These are phyloP conservation scores for Fusarium circinatum DNA, from an alignment of 2,329 filamentous ascomycete genomes.

Conservation along the genomic window DNA sequence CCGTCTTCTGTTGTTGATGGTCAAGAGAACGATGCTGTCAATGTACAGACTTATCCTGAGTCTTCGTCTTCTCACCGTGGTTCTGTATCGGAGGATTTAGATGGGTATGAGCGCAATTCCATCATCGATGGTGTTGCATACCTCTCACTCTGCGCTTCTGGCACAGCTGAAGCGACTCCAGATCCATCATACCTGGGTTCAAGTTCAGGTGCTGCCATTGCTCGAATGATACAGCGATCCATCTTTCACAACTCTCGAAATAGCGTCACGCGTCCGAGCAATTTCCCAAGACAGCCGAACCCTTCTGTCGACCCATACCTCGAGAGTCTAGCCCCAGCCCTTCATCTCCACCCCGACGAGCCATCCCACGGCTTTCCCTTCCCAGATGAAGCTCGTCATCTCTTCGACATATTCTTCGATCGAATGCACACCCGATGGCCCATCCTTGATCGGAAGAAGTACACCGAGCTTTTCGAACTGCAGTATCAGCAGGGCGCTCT, in stretches of 20 bases:
- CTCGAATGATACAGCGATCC: background rate
- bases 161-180: background rate
- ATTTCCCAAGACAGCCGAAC: background rate
- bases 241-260: background rate
- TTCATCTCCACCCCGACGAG: background rate
- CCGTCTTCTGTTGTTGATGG: background rate
- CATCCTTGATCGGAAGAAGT: background rate
- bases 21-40: background rate
- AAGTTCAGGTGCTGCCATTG: background rate
- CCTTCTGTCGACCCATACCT: background rate
- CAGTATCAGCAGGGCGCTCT: background rate
- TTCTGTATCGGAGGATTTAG: rapidly evolving
- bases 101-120: background rate
- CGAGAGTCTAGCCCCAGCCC: rapidly evolving
- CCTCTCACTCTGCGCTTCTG: rapidly evolving
- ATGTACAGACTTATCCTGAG: rapidly evolving
- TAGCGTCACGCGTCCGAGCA: background rate
- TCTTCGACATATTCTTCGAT: background rate
- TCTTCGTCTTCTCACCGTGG: rapidly evolving
- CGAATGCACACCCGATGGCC: background rate
- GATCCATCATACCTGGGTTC: background rate
- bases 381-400: background rate
- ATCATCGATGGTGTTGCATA: background rate
- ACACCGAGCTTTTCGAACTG: background rate
- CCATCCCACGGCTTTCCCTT: background rate